phyloP scores from a whole-genome alignment of 192 early-diverging fungal genomes.

The Phlyctochytrium arcticum region DNA sequence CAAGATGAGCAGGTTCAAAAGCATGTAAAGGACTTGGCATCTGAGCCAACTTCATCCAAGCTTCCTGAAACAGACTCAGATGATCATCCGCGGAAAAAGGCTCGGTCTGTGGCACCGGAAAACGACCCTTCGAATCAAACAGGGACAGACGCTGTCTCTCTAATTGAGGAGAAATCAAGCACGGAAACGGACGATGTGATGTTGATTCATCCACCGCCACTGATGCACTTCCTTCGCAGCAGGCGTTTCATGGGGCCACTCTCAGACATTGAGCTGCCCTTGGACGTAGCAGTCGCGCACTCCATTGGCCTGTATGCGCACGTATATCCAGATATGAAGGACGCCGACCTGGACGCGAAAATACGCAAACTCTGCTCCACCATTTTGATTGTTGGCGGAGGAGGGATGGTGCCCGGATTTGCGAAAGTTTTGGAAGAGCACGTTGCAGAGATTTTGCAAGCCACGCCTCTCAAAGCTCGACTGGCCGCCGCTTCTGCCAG shows the following conservation, averaged over 20 bases:
- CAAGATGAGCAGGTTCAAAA: too few species aligned
- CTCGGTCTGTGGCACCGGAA: too few species aligned
- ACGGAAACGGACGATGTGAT: background rate
- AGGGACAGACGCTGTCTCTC: too few species aligned
- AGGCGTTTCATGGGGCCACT: conserved; percentile 3
- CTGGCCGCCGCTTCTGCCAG: conserved; percentile 49
- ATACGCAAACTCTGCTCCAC: conserved; percentile 68
- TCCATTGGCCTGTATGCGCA: conserved; percentile 7
- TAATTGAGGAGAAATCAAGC: too few species aligned
- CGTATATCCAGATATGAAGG: background rate
- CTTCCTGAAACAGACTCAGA: too few species aligned
- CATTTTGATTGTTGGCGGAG: conserved; percentile 84
- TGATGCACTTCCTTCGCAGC: conserved; percentile 9
- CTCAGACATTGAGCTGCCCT: conserved; percentile 6
- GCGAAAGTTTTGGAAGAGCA: conserved; percentile 59
- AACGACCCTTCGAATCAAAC: too few species aligned
- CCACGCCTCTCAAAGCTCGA: conserved; percentile 9
- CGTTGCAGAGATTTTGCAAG: background rate
- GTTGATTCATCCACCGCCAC: background rate
- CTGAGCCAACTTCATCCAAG: too few species aligned
- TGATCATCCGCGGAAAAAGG: too few species aligned
- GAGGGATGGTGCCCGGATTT: conserved; percentile 67
- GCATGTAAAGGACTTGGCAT: too few species aligned
- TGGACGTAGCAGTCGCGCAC: conserved; percentile 24
- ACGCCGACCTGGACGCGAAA: conserved; percentile 60